Percentiles rank a stretch among this genome's conserved stretches.
phyloP scores from a whole-genome alignment of 352 stramenopile genomes.

The Globisporangium radiosum region DNA sequence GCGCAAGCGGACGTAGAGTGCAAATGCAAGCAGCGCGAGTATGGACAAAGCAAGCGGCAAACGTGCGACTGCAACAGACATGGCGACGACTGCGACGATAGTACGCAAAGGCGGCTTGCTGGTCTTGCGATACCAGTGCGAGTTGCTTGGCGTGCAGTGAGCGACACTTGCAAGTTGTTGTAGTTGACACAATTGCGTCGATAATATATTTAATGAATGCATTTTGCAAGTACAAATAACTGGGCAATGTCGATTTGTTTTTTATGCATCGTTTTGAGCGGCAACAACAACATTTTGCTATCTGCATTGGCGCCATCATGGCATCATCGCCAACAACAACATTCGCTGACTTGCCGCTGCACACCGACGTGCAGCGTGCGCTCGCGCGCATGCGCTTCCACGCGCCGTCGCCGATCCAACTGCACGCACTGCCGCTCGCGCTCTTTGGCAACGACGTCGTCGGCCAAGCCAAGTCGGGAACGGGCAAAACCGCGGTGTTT shows the following conservation, averaged over 20 bases:
- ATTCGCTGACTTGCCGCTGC: slow-evolving; percentile 61
- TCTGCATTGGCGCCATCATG: neutral
- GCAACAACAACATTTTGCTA: too few relatives aligned
- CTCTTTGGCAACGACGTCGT: slow-evolving; percentile 80
- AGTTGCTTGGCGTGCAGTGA: neutral
- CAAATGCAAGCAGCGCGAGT: neutral
- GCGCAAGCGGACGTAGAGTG: slow-evolving; percentile 18
- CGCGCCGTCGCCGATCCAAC: slow-evolving; percentile 60
- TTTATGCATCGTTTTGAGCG: too few relatives aligned
- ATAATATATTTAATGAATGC: slow-evolving; percentile 20
- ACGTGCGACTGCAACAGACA: neutral
- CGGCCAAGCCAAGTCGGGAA: slow-evolving; percentile 78
- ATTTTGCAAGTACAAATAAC: neutral
- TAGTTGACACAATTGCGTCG: slow-evolving; percentile 2
- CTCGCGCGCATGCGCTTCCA: slow-evolving; percentile 50
- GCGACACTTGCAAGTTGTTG: neutral
- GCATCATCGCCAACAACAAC: slow-evolving; percentile 14
- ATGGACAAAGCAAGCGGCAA: too few relatives aligned
- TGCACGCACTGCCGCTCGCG: slow-evolving; percentile 56
- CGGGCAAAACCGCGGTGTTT: slow-evolving; percentile 79
- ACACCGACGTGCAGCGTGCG: slow-evolving; percentile 37
- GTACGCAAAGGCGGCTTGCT: slow-evolving; percentile 2
- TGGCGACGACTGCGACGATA: neutral
- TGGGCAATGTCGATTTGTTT: too few relatives aligned
- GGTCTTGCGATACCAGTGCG: slow-evolving; percentile 7